Evolutionary conservation across 306 rosid genomes (phyloP), one percentile per base, ranked within the genome.

Genomic region (Sophora flavescens): DNA sequence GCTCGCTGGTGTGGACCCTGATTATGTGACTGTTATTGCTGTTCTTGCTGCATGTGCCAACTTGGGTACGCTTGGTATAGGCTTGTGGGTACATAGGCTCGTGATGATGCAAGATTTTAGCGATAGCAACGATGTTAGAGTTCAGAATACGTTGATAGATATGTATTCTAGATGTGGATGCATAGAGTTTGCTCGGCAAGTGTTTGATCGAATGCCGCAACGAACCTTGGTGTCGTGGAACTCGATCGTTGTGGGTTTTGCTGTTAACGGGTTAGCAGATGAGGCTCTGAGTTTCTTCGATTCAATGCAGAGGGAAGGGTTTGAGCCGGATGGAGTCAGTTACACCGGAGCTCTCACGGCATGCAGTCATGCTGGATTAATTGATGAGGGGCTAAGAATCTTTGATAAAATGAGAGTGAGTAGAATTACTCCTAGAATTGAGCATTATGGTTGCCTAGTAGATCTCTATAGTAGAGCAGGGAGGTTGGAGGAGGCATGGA

Each of bases 151-250:
- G 7, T 73, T 90, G 77, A 88, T 92, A 8, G 96, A 94, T 54
- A 85, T 94, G 97, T 92, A 94, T 84, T 83, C 95, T 9, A 77
- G 97, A 53, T 94, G 98, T 77, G 97, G 98, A 8, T 87, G 91
- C 56, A 89, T 92, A 51, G 86, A 77, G 52, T 76, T 90, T 80
- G 92, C 98, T 59, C 86, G 77, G 17, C 92, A 89, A 56, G 85
- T 94, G 12, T 94, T 94, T 39, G 83, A 88, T 50, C 72, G 73
- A 53, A 90, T 92, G 95, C 51, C 65, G 2, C 45, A 73, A 0
- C 69, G 87, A 65, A 89, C 86, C 3, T 71, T 92, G 70, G 98
- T 94, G 13, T 87, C 96, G 0, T 94, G 98, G 98, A 94, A 90
- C 82, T 94, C 96, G 2, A 89, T 90, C 70, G 89, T 94, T 65